phyloP scores from a whole-genome alignment of 2,329 filamentous ascomycete species.

The Hortaea werneckii region DNA sequence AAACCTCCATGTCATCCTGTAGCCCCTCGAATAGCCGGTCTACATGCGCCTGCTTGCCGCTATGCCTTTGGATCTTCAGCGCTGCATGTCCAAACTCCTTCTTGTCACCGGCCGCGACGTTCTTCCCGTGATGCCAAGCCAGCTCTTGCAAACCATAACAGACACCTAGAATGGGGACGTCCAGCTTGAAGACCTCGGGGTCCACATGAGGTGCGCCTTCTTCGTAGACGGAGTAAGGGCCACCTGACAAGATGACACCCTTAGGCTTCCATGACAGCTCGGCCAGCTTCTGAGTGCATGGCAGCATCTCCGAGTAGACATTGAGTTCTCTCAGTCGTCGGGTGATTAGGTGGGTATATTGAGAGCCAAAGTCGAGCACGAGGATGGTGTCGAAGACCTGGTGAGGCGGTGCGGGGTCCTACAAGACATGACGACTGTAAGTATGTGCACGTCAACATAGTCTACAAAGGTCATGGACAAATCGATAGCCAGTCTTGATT shows the following conservation, averaged over 20 bases:
- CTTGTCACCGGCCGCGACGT: conserved; percentile 57
- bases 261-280: conserved; percentile 71
- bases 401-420: conserved; percentile 34
- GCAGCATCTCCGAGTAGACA: conserved; percentile 80
- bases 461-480: no score
- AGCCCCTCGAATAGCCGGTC: conserved; percentile 71
- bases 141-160: conserved; percentile 63
- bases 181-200: conserved; percentile 67
- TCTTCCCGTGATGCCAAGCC: conserved; percentile 57
- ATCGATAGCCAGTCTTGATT: no score
- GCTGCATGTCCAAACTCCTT: conserved; percentile 64
- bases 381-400: conserved; percentile 56
- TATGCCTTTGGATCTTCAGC: conserved; percentile 50
- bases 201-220: conserved; percentile 68
- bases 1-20: conserved; percentile 60
- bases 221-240: conserved; percentile 72
- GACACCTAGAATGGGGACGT: conserved; percentile 51
- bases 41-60: conserved; percentile 49
- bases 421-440: neutral
- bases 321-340: conserved; percentile 66
- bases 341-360: conserved; percentile 66
- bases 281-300: conserved; percentile 70
- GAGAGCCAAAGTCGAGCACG: conserved; percentile 61
- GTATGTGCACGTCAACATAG: neutral
- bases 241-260: conserved; percentile 70